Percentiles rank a stretch among this genome's conserved stretches.
phyloP scores from a whole-genome alignment of 148 eudicot genomes.

The Dysphania ambrosioides region DNA sequence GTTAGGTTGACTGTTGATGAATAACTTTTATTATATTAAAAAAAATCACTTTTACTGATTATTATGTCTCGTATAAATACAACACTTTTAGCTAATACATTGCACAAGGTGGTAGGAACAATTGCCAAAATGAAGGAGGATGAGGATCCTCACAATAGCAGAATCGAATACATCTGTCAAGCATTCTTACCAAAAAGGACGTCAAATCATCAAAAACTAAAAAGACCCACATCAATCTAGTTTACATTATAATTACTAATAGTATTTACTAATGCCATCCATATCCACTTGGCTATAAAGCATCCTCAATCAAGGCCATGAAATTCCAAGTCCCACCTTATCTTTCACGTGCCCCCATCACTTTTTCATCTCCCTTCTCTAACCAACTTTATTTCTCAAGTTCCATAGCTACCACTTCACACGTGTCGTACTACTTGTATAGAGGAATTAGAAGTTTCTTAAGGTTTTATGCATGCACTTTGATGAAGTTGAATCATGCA shows the following conservation, averaged over 20 bases:
- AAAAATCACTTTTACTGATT: too few species aligned
- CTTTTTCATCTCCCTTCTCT: neutral
- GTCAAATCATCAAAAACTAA: neutral
- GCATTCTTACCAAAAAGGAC: neutral
- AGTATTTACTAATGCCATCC: neutral
- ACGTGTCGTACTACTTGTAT: neutral
- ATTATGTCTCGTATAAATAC: too few species aligned
- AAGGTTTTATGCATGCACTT: neutral
- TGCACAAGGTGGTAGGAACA: neutral
- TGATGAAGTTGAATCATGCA: neutral
- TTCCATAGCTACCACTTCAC: neutral
- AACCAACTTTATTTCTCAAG: neutral
- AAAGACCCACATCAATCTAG: neutral
- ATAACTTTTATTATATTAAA: too few species aligned
- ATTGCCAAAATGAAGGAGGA: neutral
- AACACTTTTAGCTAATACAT: too few species aligned
- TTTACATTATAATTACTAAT: neutral
- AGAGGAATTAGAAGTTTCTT: neutral
- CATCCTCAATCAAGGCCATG: conserved; percentile 11
- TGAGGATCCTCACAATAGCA: conserved; percentile 7
- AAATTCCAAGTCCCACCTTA: conserved; percentile 17
- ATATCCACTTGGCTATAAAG: conserved; percentile 10
- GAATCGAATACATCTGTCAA: conserved; percentile 10
- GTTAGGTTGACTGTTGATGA: too few species aligned
- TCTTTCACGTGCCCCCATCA: conserved; percentile 17